A percentile compares a stretch with the other conserved stretches of the same genome.
These are phyloP conservation scores for Nannochloropsis gaditana DNA, from an alignment of 108 stramenopile genomes.

Conservation along the genomic window DNA sequence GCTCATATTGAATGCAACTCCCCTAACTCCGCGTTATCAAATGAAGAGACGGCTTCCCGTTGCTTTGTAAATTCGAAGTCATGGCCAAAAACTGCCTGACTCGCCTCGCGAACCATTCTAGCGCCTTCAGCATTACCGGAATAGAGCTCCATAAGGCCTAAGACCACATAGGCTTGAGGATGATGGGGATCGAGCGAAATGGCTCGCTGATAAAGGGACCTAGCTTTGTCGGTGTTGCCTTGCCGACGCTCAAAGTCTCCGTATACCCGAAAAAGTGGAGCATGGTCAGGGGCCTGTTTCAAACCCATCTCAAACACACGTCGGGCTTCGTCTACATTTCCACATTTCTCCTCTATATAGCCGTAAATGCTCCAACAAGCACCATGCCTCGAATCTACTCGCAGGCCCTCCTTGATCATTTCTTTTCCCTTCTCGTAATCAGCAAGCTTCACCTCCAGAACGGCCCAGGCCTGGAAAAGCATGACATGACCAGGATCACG, in stretches of 20 bases:
- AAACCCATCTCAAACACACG: constrained; percentile 35
- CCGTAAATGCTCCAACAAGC: constrained; percentile 46
- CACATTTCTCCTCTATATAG: constrained; percentile 34
- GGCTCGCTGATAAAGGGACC: constrained; percentile 29
- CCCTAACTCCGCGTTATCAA: background rate
- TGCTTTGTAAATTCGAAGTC: background rate
- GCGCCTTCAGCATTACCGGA: background rate
- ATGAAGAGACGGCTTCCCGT: background rate
- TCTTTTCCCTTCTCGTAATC: constrained; percentile 21
- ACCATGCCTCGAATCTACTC: constrained; percentile 36
- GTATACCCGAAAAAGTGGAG: constrained; percentile 31
- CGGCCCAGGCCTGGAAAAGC: constrained; percentile 43
- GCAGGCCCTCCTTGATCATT: constrained; percentile 33
- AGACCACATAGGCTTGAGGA: background rate
- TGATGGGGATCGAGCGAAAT: constrained; percentile 24
- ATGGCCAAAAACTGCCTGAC: background rate
- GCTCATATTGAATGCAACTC: background rate
- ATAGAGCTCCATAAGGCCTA: background rate
- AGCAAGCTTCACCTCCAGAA: constrained; percentile 32
- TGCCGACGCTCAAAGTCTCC: constrained; percentile 29
- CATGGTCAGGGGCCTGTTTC: constrained; percentile 30
- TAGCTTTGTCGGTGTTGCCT: constrained; percentile 27
- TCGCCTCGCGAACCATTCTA: background rate
- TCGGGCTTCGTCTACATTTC: constrained; percentile 25
- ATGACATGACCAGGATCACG: constrained; percentile 41